Conservation (phyloP, 495 filamentous ascomycete species). For the Hypoxylon perforatum region DNA sequence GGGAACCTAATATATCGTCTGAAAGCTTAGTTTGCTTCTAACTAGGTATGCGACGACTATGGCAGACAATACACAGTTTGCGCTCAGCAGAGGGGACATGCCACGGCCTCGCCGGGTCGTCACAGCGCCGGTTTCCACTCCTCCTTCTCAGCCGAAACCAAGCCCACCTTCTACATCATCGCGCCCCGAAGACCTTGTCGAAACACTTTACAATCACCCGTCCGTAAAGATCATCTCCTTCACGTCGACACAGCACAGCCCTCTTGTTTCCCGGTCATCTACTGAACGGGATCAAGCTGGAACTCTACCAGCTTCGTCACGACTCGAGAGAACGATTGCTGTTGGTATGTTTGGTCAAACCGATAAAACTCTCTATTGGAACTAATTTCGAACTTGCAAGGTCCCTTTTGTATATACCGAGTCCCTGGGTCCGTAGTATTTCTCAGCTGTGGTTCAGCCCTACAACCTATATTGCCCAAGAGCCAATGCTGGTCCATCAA, state of each 20-base stretch:
- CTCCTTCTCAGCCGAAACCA: conserved; percentile 32
- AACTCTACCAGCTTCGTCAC: conserved; percentile 78
- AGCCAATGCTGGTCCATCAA: conserved; percentile 95
- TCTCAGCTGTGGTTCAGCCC: conserved; percentile 80
- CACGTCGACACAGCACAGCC: conserved; percentile 59
- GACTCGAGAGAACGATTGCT: conserved; percentile 83
- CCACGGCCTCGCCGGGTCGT: conserved; percentile 53
- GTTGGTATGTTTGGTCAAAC: conserved; percentile 63
- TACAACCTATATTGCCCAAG: conserved; percentile 86
- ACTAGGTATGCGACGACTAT: conserved; percentile 24
- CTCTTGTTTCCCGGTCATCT: conserved; percentile 45
- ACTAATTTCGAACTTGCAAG: conserved; percentile 52
- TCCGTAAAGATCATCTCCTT: conserved; percentile 75
- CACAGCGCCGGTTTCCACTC: conserved; percentile 49
- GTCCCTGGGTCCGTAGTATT: conserved; percentile 85
- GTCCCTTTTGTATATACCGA: conserved; percentile 81
- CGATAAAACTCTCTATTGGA: conserved; percentile 4
- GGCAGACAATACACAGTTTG: conserved; percentile 18
- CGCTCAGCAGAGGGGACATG: conserved; percentile 21
- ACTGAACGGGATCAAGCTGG: conserved; percentile 54
- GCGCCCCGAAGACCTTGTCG: conserved; percentile 58
- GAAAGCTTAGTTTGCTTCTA: conserved; percentile 18
- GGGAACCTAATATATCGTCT: conserved; percentile 20
- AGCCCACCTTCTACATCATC: conserved; percentile 26
- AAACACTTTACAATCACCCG: conserved; percentile 76